phyloP scores from a whole-genome alignment of 345 rosid species.

The Gossypium herbaceum region DNA sequence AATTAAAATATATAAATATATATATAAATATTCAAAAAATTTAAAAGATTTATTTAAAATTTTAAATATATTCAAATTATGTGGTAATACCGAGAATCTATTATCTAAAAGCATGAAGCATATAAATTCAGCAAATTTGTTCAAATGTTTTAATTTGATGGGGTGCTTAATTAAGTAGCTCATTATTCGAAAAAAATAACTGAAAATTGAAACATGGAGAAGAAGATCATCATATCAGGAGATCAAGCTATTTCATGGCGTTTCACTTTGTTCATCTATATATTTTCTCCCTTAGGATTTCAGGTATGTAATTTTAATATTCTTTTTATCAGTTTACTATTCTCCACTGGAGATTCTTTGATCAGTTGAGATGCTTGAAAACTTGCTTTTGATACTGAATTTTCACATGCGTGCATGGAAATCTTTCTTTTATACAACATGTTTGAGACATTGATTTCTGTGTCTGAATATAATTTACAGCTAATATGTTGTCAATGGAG shows the following conservation, averaged over 20 bases:
- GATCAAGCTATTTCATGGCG: slow-evolving; percentile 31
- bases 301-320: slow-evolving; percentile 23
- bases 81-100: too few species aligned
- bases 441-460: slow-evolving; percentile 8
- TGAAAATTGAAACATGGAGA: neutral
- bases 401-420: neutral
- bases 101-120: too few species aligned
- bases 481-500: slow-evolving; percentile 43
- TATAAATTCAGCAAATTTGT: neutral
- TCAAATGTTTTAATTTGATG: slow-evolving; percentile 8
- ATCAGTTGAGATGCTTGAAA: neutral
- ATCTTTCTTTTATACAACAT: neutral
- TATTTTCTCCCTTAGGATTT: slow-evolving; percentile 24
- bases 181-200: neutral
- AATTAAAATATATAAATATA: too few species aligned
- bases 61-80: too few species aligned
- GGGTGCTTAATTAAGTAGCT: neutral
- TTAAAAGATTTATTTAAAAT: too few species aligned
- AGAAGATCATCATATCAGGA: slow-evolving; percentile 29
- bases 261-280: slow-evolving; percentile 9
- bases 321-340: neutral
- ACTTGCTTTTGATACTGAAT: neutral
- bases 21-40: too few species aligned
- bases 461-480: slow-evolving; percentile 25
- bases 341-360: neutral